Base-by-base conservation (phyloP, 495 filamentous ascomycete genomes). In the Margaritispora aquatica region DNA sequence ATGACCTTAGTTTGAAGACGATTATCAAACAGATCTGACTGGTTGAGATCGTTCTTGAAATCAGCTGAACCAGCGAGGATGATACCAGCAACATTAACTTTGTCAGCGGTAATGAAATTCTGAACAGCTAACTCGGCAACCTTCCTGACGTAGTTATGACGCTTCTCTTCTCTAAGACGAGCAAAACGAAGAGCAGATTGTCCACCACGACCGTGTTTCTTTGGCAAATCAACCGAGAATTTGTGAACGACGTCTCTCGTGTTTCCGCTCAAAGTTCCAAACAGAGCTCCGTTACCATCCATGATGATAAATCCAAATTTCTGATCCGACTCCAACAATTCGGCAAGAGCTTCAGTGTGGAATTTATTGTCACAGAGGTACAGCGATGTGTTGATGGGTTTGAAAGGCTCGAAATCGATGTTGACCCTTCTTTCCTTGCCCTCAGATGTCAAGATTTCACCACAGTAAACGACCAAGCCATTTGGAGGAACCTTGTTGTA, bases 301-400 rank as follows among this genome's bases (percentile, higher is more conserved):
- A 98, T 98, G 74, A 98, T 84, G 69, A 98, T 98, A 73, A 98
- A 98, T 34, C 94, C 94, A 68, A 98, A 98, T 75, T 96, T 96
- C 77, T 96, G 92, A 73, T 98, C 94, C 4, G 92, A 96, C 75
- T 97, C 94, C 49, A 98, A 84, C 59, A 98, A 82, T 77, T 98
- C 94, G 58, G 90, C 92, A 60, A 98, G 77, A 7, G 94, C 93
- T 72, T 98, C 94, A 34, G 94, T 98, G 71, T 98, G 94, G 77
- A 98, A 98, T 69, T 98, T 98, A 79, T 98, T 98, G 80, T 98
- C 94, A 78, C 94, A 98, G 26, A 98, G 86, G 72, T 98, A 98
- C 9, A 98, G 84, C 10, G 94, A 98, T 4, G 94, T 98, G 74
- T 98, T 98, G 83, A 98, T 97, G 21, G 94, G 93, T 80, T 97